Evolutionary conservation across 129 eudicot species (phyloP).

Genomic region (Tanacetum coccineum): DNA sequence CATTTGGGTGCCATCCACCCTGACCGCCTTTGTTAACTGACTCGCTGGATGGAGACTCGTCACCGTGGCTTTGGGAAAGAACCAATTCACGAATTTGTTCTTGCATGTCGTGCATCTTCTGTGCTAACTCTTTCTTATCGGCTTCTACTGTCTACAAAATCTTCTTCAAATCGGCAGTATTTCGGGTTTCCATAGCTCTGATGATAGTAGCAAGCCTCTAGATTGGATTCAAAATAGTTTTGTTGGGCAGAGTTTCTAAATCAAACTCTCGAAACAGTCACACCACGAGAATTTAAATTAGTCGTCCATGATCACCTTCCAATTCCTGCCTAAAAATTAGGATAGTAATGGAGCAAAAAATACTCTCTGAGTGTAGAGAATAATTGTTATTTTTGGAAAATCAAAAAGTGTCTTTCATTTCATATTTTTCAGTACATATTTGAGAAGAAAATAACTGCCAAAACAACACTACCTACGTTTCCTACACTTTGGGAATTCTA

Average conservation of each 20-base stretch:
- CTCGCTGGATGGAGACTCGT: background rate
- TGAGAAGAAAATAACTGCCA: background rate
- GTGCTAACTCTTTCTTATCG: background rate
- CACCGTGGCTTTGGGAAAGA: background rate
- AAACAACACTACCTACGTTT: background rate
- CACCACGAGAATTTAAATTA: background rate
- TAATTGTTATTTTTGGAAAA: background rate
- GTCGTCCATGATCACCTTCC: slow-evolving; percentile 8
- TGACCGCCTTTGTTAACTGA: background rate
- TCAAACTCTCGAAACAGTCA: background rate
- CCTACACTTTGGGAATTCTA: slow-evolving; percentile 3
- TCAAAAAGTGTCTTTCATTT: background rate
- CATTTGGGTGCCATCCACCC: background rate
- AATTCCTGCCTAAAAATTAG: background rate
- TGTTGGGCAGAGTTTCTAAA: background rate
- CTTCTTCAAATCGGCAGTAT: background rate
- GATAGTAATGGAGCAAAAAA: background rate
- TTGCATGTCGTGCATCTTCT: background rate
- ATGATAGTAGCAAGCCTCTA: too few relatives aligned
- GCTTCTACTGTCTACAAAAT: background rate
- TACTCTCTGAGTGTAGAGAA: background rate
- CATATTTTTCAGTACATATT: background rate
- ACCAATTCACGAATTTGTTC: background rate
- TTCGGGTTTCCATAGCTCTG: background rate
- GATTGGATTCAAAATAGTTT: background rate